phyloP scores from a whole-genome alignment of 768 basidiomycete species.

The Xerocomus spinulosus region DNA sequence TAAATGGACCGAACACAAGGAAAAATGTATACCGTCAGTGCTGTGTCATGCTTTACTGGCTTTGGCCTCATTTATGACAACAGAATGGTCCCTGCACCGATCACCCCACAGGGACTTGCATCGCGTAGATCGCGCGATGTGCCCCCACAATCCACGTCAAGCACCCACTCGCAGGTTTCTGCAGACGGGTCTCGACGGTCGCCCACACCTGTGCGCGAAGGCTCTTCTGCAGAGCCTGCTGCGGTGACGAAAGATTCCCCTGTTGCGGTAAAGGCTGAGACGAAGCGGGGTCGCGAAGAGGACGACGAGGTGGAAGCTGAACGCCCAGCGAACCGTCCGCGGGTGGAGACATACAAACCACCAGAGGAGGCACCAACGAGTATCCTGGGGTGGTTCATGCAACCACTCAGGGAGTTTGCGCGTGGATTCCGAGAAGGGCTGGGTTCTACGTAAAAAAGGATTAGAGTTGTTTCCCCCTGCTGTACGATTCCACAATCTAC shows the following conservation, averaged over 20 bases:
- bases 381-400: conserved; percentile 54
- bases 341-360: conserved; percentile 43
- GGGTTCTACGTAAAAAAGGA: conserved; percentile 18
- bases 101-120: conserved; percentile 15
- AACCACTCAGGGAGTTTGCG: conserved; percentile 60
- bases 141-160: conserved; percentile 18
- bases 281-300: conserved; percentile 50
- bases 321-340: conserved; percentile 47
- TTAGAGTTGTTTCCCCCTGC: not conserved
- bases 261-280: conserved; percentile 24
- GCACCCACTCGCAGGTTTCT: conserved; percentile 14
- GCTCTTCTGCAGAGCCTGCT: conserved; percentile 37
- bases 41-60: not conserved
- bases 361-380: conserved; percentile 36
- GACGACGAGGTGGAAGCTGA: conserved; percentile 35
- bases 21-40: conserved; percentile 40
- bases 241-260: conserved; percentile 28
- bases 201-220: conserved; percentile 9
- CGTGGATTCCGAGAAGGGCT: conserved; percentile 66
- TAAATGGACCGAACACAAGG: conserved; percentile 62
- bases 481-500: conserved; percentile 12
- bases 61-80: conserved; percentile 3
- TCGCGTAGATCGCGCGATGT: conserved; percentile 13
- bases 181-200: conserved; percentile 11
- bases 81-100: conserved; percentile 19